Evolutionary conservation across 352 stramenopile species (phyloP), one percentile per base, ranked within the genome.

Genomic region (Globisporangium recalcitrans): DNA sequence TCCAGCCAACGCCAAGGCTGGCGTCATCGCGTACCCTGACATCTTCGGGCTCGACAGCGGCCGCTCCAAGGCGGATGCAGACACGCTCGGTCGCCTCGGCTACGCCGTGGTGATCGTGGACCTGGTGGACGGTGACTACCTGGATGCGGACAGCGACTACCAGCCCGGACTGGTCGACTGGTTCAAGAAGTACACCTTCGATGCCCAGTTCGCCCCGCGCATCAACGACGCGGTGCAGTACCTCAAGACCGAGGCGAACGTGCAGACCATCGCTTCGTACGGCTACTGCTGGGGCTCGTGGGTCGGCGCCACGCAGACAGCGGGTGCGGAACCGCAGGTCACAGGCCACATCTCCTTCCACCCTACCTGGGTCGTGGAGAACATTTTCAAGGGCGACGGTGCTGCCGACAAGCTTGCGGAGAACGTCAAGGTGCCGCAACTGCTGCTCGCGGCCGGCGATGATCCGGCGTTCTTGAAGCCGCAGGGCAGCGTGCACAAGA

Each of bases 231-330:
- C 82, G n/a, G 63, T 90, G 24, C 66, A 74, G 38, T 90, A 90
- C 72, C 70, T 92, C 13, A 82, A 90, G 72, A 75, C 49, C 26
- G 76, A 91, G 52, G 81, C 69, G 34, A 70, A 72, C 7, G 85
- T 69, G 29, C 72, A 88, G 69, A 75, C 68, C 44, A 69, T 94
- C 51, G 77, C 73, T 40, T 90, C 77, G 68, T 91, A 91, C 63
- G 85, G 85, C 59, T 91, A 91, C 73, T 93, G 85, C 80, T 93
- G 80, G 80, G 82, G 85, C 40, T 84, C 80, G 52, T 93, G 81
- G 80, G 78, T 90, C 31, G 80, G 83, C 13, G 75, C 80, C 36
- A 86, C 73, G 57, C 67, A 74, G 56, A 85, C 75, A 1, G 58
- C 83, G 32, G 67, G 69, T 24, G 69, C 64, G 14, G 63, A 81